Evolutionary conservation across 1,139 yeast species (phyloP).

Genomic region (Candida pseudoviswanathii): DNA sequence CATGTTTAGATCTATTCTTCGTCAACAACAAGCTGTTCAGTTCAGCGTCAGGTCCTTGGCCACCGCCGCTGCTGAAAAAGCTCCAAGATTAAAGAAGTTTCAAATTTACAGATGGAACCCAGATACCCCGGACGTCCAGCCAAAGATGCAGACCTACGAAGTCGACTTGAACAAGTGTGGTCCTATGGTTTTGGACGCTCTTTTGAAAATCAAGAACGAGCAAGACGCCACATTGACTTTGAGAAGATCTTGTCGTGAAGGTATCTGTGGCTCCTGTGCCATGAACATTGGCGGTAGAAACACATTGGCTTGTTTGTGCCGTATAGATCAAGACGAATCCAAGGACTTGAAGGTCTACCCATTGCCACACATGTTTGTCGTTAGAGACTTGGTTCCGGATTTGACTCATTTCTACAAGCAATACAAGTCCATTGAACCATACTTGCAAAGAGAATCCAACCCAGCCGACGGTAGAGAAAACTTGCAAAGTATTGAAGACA

Average conservation of each 20-base stretch:
- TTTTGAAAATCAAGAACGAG: slow-evolving; percentile 92
- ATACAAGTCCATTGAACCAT: slow-evolving; percentile 97
- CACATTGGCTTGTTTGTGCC: slow-evolving; percentile 95
- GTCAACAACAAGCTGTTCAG: slow-evolving; percentile 29
- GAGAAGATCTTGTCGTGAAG: slow-evolving; percentile 99
- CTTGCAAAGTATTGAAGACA: slow-evolving; percentile 87
- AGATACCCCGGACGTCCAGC: slow-evolving; percentile 92
- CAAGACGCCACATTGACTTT: slow-evolving; percentile 94
- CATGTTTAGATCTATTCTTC: slow-evolving; percentile 22
- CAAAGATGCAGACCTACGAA: slow-evolving; percentile 79
- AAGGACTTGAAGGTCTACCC: slow-evolving; percentile 91
- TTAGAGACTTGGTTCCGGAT: slow-evolving; percentile 96
- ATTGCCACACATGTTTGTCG: slow-evolving; percentile 97
- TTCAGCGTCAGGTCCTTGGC: slow-evolving; percentile 39
- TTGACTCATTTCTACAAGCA: slow-evolving; percentile 97
- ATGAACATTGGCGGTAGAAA: slow-evolving; percentile 98
- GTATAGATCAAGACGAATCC: slow-evolving; percentile 77
- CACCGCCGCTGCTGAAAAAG: slow-evolving; percentile 37
- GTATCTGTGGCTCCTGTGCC: slow-evolving; percentile 99
- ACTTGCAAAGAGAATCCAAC: slow-evolving; percentile 76
- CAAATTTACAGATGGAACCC: slow-evolving; percentile 99
- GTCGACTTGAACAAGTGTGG: slow-evolving; percentile 91
- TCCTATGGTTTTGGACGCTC: slow-evolving; percentile 97
- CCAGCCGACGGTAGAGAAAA: slow-evolving; percentile 95
- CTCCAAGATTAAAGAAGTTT: slow-evolving; percentile 74